phyloP scores from a whole-genome alignment of 768 basidiomycete genomes.

The Suillus lakei region DNA sequence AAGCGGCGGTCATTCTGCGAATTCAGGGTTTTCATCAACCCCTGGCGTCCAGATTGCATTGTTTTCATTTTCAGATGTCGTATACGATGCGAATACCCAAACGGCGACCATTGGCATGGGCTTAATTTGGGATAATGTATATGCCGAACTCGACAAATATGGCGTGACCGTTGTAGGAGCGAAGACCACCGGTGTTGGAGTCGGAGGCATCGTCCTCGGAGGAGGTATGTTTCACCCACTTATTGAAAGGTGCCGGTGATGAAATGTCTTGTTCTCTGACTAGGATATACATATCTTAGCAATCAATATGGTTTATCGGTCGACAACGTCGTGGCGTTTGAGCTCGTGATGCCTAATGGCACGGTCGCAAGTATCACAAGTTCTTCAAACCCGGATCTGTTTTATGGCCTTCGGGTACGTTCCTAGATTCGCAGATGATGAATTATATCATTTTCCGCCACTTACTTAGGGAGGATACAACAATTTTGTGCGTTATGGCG shows the following conservation, averaged over 20 bases:
- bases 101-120: constrained; percentile 45
- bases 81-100: constrained; percentile 41
- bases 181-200: constrained; percentile 57
- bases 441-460: not conserved
- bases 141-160: constrained; percentile 47
- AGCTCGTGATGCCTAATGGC: constrained; percentile 62
- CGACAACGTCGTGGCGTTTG: constrained; percentile 58
- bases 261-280: not conserved
- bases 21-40: constrained; percentile 65
- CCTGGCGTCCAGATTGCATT: constrained; percentile 62
- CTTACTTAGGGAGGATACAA: constrained; percentile 58
- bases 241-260: not conserved
- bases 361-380: constrained; percentile 40
- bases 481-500: constrained; percentile 49
- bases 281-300: constrained; percentile 65
- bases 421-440: not conserved
- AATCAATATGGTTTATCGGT: constrained; percentile 63
- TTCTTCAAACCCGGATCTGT: constrained; percentile 40
- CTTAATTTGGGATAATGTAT: constrained; percentile 65
- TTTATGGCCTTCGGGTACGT: constrained; percentile 48
- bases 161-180: constrained; percentile 64
- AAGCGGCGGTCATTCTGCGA: constrained; percentile 63
- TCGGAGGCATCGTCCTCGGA: constrained; percentile 60
- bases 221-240: constrained; percentile 44
- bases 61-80: constrained; percentile 49